Evolutionary conservation across 768 basidiomycete genomes (phyloP).

Genomic region (Agaricus sinodeliciosus): DNA sequence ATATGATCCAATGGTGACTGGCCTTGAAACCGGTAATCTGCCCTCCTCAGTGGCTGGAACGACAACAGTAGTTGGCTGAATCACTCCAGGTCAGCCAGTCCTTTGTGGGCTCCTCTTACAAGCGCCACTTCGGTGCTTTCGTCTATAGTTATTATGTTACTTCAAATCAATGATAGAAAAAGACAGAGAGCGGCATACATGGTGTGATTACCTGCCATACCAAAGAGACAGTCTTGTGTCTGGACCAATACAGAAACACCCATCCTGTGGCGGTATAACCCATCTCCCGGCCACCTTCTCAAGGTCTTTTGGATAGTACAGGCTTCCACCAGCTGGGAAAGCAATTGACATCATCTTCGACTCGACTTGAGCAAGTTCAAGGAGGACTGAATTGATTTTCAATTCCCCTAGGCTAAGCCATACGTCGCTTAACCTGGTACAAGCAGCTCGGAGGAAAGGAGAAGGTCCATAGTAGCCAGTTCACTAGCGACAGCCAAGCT

Average conservation of each 20-base stretch:
- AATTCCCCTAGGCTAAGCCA: constrained; percentile 29
- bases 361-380: constrained; percentile 41
- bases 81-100: constrained; percentile 36
- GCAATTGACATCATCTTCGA: constrained; percentile 34
- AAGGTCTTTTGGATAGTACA: constrained; percentile 37
- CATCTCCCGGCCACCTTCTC: constrained; percentile 27
- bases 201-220: constrained; percentile 43
- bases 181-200: constrained; percentile 33
- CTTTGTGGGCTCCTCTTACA: constrained; percentile 34
- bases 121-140: constrained; percentile 34
- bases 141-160: constrained; percentile 27
- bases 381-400: constrained; percentile 33
- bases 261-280: constrained; percentile 30
- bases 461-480: constrained; percentile 38
- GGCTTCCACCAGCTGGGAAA: constrained; percentile 38
- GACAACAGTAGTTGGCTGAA: constrained; percentile 42
- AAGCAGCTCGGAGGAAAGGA: constrained; percentile 31
- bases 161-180: constrained; percentile 22
- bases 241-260: constrained; percentile 39
- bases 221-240: constrained; percentile 36
- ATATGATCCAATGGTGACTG: constrained; percentile 37
- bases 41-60: constrained; percentile 34
- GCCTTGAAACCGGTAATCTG: constrained; percentile 34
- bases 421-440: constrained; percentile 31
- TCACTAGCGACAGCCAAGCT: constrained; percentile 37